Conservation (phyloP, 179 eudicot species). For the Spergularia azorica region DNA sequence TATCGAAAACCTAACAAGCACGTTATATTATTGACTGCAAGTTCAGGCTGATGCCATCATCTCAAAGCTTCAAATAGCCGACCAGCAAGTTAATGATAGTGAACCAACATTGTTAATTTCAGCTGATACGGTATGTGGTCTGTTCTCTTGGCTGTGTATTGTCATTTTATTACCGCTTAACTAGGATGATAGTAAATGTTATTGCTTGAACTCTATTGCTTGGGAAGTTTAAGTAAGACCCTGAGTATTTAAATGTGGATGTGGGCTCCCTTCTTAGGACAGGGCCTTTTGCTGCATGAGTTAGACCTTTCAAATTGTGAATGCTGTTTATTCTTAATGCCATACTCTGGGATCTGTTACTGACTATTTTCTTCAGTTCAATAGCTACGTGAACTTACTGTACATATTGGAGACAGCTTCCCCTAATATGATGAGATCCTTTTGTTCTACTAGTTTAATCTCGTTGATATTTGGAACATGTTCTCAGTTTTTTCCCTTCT, state of each 20-base stretch:
- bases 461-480: neutral
- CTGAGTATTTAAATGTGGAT: neutral
- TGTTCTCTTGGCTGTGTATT: constrained; percentile 26
- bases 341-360: neutral
- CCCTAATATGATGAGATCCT: neutral
- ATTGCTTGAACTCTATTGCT: neutral
- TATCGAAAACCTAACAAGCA: constrained; percentile 8
- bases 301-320: neutral
- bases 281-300: neutral
- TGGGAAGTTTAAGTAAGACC: neutral
- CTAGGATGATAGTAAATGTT: neutral
- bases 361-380: neutral
- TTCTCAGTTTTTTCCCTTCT: neutral
- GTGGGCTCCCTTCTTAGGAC: neutral
- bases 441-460: no score
- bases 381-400: neutral
- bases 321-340: neutral
- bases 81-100: constrained; percentile 54
- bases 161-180: neutral
- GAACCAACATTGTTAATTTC: constrained; percentile 64
- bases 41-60: constrained; percentile 82
- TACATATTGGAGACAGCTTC: neutral
- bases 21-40: constrained; percentile 12
- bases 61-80: constrained; percentile 57
- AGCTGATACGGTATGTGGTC: constrained; percentile 75